These are phyloP conservation scores for Scedosporium boydii DNA, from an alignment of 2,329 filamentous ascomycete genomes.

Conservation along the genomic window DNA sequence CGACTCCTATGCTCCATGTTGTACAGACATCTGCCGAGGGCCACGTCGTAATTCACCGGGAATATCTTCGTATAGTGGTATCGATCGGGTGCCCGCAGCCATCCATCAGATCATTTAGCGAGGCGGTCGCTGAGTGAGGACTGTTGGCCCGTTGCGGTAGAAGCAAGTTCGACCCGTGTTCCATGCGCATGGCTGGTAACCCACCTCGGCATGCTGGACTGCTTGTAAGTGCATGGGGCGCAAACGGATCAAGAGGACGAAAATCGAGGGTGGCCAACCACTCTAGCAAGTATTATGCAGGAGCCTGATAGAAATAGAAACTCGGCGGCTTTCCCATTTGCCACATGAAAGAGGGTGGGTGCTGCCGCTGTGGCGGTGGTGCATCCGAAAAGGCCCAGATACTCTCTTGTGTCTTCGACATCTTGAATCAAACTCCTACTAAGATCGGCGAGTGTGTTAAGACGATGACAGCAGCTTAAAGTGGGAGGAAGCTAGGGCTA, in stretches of 20 bases:
- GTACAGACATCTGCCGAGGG: not conserved
- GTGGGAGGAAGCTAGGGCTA: not conserved
- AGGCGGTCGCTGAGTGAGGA: not conserved
- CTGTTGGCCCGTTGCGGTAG: not conserved
- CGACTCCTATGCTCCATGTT: not conserved
- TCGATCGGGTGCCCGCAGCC: not conserved
- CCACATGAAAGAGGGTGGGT: too few relatives aligned
- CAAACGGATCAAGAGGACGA: not conserved
- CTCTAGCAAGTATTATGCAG: not conserved
- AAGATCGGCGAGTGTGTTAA: not conserved
- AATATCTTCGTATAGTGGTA: slow-evolving; percentile 1
- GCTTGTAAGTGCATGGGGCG: not conserved
- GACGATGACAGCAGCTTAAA: not conserved
- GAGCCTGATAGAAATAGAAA: not conserved
- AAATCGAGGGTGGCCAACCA: not conserved
- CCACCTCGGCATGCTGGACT: not conserved
- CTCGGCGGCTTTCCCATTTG: not conserved
- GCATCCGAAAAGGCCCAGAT: not conserved
- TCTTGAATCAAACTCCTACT: not conserved
- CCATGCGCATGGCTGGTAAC: not conserved
- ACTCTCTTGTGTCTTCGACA: too few relatives aligned
- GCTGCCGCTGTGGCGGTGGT: not conserved
- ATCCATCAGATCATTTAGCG: not conserved
- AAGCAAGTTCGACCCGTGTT: not conserved
- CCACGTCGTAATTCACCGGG: not conserved